Percentiles rank a stretch among this genome's conserved stretches.
These are phyloP conservation scores for Solanum acaule DNA, from an alignment of 257 asterid genomes.

Conservation along the genomic window DNA sequence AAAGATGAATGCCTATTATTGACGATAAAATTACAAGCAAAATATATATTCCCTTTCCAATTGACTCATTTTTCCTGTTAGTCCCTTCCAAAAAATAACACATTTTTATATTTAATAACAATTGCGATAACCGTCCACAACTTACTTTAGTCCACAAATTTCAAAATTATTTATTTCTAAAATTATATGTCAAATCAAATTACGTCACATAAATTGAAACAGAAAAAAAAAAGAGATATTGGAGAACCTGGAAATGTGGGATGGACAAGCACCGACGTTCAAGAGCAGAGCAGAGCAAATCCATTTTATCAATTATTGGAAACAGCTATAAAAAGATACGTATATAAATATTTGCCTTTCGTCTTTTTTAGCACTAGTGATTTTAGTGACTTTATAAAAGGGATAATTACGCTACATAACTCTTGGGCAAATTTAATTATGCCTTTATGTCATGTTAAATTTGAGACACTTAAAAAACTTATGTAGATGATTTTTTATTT, in stretches of 20 bases:
- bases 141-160: background rate
- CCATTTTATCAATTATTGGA: background rate
- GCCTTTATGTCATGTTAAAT: background rate
- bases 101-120: too few relatives aligned
- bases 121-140: fast-evolving
- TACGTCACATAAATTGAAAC: fast-evolving
- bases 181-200: too few relatives aligned
- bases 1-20: background rate
- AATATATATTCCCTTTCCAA: background rate
- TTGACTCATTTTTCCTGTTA: background rate
- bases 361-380: background rate
- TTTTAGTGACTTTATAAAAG: background rate
- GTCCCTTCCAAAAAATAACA: background rate
- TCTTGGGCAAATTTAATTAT: too few relatives aligned
- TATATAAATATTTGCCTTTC: background rate
- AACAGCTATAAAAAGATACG: background rate
- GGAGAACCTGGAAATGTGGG: background rate
- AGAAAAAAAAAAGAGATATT: background rate
- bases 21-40: background rate
- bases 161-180: background rate
- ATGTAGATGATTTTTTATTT: background rate
- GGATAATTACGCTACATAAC: background rate
- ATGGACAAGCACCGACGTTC: background rate
- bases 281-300: background rate
- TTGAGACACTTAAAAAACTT: background rate